phyloP scores from a whole-genome alignment of 108 stramenopile species.

The Chaetoceros muelleri region DNA sequence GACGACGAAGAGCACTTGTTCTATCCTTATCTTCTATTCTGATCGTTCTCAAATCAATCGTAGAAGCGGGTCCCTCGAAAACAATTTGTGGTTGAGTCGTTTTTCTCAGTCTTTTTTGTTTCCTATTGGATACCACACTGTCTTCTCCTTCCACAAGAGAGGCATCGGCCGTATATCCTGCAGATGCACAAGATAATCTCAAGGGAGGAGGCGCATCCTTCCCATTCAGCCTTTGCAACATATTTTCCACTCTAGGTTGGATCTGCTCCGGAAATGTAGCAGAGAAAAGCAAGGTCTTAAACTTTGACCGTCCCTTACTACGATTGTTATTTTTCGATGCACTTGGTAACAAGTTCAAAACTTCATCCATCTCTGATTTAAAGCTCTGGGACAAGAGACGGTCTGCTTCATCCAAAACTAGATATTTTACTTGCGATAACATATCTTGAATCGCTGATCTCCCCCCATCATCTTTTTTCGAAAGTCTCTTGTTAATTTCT shows the following conservation, averaged over 20 bases:
- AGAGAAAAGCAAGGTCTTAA: conserved; percentile 70
- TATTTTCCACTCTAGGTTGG: conserved; percentile 65
- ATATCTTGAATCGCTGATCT: conserved; percentile 32
- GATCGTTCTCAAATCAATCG: conserved; percentile 53
- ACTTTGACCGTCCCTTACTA: no score
- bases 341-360: conserved; percentile 44
- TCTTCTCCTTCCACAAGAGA: conserved; percentile 10
- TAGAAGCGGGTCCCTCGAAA: conserved; percentile 42
- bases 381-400: conserved; percentile 70
- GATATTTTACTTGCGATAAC: conserved; percentile 36
- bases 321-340: background rate
- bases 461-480: conserved; percentile 37
- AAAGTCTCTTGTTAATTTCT: conserved; percentile 19
- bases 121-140: conserved; percentile 6
- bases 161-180: conserved; percentile 1
- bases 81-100: conserved; percentile 20
- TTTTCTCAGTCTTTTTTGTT: conserved; percentile 19
- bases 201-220: conserved; percentile 18
- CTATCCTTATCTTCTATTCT: conserved; percentile 46
- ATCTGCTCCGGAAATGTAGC: conserved; percentile 91
- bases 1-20: conserved; percentile 42
- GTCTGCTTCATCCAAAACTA: conserved; percentile 98
- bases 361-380: conserved; percentile 54
- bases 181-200: conserved; percentile 34
- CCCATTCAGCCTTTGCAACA: conserved; percentile 61